Base-by-base conservation (phyloP, 305 asterid species). In the Solanum chacoense region DNA sequence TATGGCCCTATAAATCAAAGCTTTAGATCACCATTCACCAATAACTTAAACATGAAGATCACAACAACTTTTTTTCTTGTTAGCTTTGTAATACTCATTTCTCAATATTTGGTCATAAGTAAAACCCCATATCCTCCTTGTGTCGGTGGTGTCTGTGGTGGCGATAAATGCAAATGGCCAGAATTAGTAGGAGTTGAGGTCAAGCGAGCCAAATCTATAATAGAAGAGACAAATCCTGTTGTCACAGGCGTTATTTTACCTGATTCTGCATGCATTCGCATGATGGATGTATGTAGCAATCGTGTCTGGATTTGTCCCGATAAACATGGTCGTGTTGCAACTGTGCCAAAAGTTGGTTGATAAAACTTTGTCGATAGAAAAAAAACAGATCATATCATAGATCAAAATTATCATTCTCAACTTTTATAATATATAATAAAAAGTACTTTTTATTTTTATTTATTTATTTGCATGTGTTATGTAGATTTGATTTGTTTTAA, bases 261-360 rank as follows among this genome's bases (percentile, higher is more conserved):
- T 11, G 4, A 0, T 11, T 0, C 2, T 26, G 34, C 2, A 11
- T 24, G 34, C 10, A 0, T 9, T 69, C 9, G 6, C 0, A 5
- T 2, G 1, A 11, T 24, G 14, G 0, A 38, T 6, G 3, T 69
- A 5, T 69, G 34, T 26, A 5, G 1, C 2, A 69, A 26, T 26
- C 75, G 75, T 69, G 75, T 69, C 10, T 69, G 20, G 9, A 13
- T 69, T 69, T 69, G 34, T 0, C 18, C 34, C 1, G 34, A 69
- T 45, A 5, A 14, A 45, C 22, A 14, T 16, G n/a, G n/a, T 3
- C 22, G 22, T 50, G 63, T 50, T 50, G 63, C 63, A 50, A 50
- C 9, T 50, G 22, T 50, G 22, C 22, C 63, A 16, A 1, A 5
- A 2, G 22, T 50, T 50, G 63, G 8, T 6, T 50, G 63, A 50